A percentile compares a stretch with the other conserved stretches of the same genome.
Evolutionary conservation across 805 yeast genomes (phyloP).

Genomic region (Clavispora santaluciae): DNA sequence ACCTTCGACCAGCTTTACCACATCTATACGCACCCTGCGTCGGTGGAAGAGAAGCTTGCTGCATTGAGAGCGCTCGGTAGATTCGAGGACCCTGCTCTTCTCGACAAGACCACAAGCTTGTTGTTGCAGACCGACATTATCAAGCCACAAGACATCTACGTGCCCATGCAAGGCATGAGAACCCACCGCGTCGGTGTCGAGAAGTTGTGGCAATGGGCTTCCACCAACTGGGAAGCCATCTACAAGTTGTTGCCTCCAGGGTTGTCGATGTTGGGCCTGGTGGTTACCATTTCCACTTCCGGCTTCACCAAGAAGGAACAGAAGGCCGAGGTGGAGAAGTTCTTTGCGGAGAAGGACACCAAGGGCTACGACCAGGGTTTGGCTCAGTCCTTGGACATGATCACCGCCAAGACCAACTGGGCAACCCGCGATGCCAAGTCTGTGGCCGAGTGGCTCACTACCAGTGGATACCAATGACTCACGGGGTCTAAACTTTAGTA

Average conservation of each 20-base stretch:
- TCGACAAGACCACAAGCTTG: constrained; percentile 51
- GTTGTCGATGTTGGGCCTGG: constrained; percentile 70
- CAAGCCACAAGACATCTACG: constrained; percentile 66
- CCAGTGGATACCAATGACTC: constrained; percentile 27
- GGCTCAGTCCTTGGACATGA: constrained; percentile 60
- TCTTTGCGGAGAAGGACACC: constrained; percentile 52
- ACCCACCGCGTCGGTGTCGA: constrained; percentile 60
- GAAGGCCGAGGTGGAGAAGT: constrained; percentile 44
- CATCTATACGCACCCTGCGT: constrained; percentile 56
- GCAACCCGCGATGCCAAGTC: constrained; percentile 47
- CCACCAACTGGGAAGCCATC: constrained; percentile 67
- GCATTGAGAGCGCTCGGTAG: constrained; percentile 69
- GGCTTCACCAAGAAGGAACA: constrained; percentile 57
- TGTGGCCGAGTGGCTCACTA: constrained; percentile 46
- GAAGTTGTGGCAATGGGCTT: constrained; percentile 70
- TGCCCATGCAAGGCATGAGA: constrained; percentile 73
- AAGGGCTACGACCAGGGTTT: constrained; percentile 62
- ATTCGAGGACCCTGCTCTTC: constrained; percentile 48
- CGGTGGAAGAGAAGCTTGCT: constrained; percentile 62
- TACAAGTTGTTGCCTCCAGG: constrained; percentile 72
- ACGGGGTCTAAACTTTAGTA: constrained; percentile 4
- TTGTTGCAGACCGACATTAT: constrained; percentile 54
- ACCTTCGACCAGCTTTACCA: constrained; percentile 59
- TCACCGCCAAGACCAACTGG: constrained; percentile 55
- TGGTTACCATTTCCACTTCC: constrained; percentile 58